A percentile compares a stretch with the other conserved stretches of the same genome.
phyloP scores from a whole-genome alignment of 352 stramenopile genomes.

The Phytophthora pistaciae region DNA sequence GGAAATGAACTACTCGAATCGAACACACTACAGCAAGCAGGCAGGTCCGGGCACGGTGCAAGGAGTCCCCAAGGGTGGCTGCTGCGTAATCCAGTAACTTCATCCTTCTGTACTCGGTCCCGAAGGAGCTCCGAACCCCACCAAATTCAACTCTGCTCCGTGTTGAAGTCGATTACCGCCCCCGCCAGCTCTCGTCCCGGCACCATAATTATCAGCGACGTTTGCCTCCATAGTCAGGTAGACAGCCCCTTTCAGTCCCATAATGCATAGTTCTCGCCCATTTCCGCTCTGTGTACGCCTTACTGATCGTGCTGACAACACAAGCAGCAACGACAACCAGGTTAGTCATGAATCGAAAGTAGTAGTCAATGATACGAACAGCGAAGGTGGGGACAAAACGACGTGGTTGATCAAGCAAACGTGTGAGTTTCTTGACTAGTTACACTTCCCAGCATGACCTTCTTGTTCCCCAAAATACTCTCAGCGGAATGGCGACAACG shows the following conservation, averaged over 20 bases:
- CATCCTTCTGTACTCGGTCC: neutral
- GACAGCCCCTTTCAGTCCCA: constrained; percentile 9
- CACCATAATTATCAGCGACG: constrained; percentile 26
- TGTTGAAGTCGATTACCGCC: constrained; percentile 13
- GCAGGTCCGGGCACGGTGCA: constrained; percentile 39
- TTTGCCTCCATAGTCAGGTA: constrained; percentile 13
- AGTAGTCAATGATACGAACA: neutral
- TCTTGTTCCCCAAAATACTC: constrained; percentile 57
- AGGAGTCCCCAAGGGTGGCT: constrained; percentile 34
- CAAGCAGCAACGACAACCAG: too few relatives aligned
- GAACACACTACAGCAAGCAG: constrained; percentile 87
- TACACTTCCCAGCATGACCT: constrained; percentile 65
- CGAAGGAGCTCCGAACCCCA: neutral
- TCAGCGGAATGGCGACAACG: constrained; percentile 48
- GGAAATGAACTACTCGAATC: constrained; percentile 77
- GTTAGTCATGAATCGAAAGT: neutral
- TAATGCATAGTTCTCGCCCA: constrained; percentile 22
- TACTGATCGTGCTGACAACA: too few relatives aligned
- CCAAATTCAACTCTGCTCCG: constrained; percentile 5
- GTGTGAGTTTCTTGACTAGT: constrained; percentile 59
- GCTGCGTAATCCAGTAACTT: constrained; percentile 31
- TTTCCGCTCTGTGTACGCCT: neutral
- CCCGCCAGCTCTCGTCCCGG: constrained; percentile 5
- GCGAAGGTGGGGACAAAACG: neutral
- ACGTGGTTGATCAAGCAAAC: constrained; percentile 51